phyloP scores from a whole-genome alignment of 2,329 filamentous ascomycete genomes.

The Lecanicillium sp. region DNA sequence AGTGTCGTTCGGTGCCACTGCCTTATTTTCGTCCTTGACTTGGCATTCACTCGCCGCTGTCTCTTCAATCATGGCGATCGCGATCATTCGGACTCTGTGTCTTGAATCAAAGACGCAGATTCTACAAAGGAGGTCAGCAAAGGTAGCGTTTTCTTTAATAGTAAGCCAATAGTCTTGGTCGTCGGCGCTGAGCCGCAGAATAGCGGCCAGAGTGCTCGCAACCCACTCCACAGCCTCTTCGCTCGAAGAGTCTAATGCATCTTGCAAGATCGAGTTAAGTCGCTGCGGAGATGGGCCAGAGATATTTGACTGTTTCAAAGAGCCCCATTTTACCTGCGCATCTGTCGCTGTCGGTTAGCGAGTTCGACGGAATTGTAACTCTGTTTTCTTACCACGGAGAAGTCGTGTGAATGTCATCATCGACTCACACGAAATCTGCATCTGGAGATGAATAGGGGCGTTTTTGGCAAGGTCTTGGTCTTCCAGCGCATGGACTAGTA shows the following conservation, averaged over 20 bases:
- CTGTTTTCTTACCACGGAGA: no score
- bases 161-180: constrained; percentile 21
- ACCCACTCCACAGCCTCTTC: constrained; percentile 19
- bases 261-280: constrained; percentile 17
- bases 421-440: neutral
- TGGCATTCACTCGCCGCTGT: constrained; percentile 4
- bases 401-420: constrained; percentile 1
- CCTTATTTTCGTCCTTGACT: constrained; percentile 7
- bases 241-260: constrained; percentile 14
- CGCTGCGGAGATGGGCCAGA: constrained; percentile 13
- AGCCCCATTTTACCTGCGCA: no score
- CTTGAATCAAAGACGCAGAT: constrained; percentile 21
- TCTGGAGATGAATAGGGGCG: neutral
- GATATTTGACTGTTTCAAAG: constrained; percentile 7
- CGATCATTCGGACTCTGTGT: constrained; percentile 19
- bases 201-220: constrained; percentile 17
- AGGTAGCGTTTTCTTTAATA: constrained; percentile 13
- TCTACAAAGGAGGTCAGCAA: constrained; percentile 15
- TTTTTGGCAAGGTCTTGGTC: neutral
- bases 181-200: constrained; percentile 20
- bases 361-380: no score
- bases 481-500: constrained; percentile 1
- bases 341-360: no score
- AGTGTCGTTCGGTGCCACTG: neutral
- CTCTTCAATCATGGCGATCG: constrained; percentile 25